These are phyloP conservation scores for Arbutus unedo DNA, from an alignment of 148 eudicot genomes.

Conservation along the genomic window DNA sequence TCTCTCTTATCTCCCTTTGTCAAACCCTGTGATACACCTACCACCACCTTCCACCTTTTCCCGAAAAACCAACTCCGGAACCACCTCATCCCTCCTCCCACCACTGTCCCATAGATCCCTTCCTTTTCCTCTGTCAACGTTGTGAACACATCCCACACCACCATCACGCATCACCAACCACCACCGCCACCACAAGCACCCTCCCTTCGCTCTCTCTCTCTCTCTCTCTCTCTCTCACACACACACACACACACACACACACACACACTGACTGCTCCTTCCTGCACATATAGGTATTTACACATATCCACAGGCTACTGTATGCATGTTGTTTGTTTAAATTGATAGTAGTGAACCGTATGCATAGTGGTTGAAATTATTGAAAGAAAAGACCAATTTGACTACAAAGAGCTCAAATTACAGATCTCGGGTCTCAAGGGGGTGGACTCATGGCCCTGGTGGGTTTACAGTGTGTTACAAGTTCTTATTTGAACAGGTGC, in stretches of 20 bases:
- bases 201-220: neutral
- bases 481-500: neutral
- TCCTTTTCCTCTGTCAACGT: neutral
- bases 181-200: neutral
- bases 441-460: neutral
- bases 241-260: neutral
- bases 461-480: neutral
- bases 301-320: neutral
- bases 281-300: neutral
- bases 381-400: neutral
- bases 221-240: neutral
- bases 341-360: neutral
- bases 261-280: neutral
- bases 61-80: neutral
- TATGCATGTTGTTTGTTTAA: neutral
- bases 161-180: neutral
- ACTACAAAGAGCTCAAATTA: neutral
- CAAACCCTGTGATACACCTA: neutral
- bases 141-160: neutral
- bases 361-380: neutral
- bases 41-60: neutral
- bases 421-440: neutral
- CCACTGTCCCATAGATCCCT: neutral
- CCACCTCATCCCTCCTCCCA: neutral
- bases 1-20: neutral